Percentiles rank a stretch among this genome's conserved stretches.
These are phyloP conservation scores for Danielia oregonensis DNA, from an alignment of 805 yeast genomes.

Conservation along the genomic window DNA sequence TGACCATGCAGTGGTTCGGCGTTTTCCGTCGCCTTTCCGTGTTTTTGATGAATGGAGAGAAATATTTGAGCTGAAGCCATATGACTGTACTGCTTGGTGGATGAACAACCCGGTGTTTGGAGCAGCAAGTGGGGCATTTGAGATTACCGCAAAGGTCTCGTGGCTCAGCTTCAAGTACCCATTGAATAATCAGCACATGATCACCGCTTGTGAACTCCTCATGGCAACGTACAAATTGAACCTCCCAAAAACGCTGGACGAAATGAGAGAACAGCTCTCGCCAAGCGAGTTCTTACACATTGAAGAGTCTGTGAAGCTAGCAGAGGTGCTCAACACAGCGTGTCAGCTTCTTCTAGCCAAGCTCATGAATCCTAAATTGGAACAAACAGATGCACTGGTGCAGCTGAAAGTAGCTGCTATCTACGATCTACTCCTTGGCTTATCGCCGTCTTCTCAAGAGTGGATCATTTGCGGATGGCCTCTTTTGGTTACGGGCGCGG, in stretches of 20 bases:
- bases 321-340: neutral
- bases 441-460: neutral
- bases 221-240: conserved; percentile 6
- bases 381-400: neutral
- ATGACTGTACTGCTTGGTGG: conserved; percentile 33
- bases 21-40: conserved; percentile 41
- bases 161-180: conserved; percentile 28
- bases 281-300: neutral
- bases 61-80: conserved; percentile 10
- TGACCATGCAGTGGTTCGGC: conserved; percentile 19
- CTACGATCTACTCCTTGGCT: neutral
- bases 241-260: conserved; percentile 1
- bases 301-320: neutral
- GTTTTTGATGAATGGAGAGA: conserved; percentile 14
- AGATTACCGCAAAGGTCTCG: conserved; percentile 33
- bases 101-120: conserved; percentile 43
- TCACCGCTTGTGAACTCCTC: conserved; percentile 4
- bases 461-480: conserved; percentile 5
- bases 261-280: conserved; percentile 2
- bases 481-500: conserved; percentile 1
- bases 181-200: conserved; percentile 1
- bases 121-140: conserved; percentile 34
- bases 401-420: neutral
- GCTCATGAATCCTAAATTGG: neutral
- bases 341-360: neutral